Percentiles rank a stretch among this genome's conserved stretches.
phyloP scores from a whole-genome alignment of 352 stramenopile species.

The Phytophthora melonis region DNA sequence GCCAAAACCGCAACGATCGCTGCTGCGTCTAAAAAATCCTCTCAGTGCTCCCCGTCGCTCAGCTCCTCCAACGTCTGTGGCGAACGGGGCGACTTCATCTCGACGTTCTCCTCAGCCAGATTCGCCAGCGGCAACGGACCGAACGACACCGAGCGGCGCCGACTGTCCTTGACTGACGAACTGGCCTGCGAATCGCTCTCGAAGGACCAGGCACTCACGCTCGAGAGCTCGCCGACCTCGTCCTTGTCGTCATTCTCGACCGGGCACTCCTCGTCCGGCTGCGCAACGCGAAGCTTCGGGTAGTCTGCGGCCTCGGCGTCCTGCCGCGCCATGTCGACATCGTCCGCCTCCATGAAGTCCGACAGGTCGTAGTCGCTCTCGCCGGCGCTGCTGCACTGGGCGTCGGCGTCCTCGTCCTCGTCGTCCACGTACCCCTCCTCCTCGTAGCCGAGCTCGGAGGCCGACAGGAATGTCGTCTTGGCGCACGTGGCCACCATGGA shows the following conservation, averaged over 20 bases:
- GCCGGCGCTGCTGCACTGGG: slow-evolving; percentile 47
- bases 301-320: slow-evolving; percentile 8
- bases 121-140: slow-evolving; percentile 28
- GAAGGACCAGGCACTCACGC: slow-evolving; percentile 37
- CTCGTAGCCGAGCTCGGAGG: slow-evolving; percentile 24
- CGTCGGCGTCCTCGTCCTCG: slow-evolving; percentile 31
- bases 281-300: slow-evolving; percentile 27
- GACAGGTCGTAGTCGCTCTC: slow-evolving; percentile 52
- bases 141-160: slow-evolving; percentile 44
- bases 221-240: slow-evolving; percentile 24
- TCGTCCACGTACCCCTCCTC: slow-evolving; percentile 45
- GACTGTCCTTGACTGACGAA: slow-evolving; percentile 33
- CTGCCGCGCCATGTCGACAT: slow-evolving; percentile 29
- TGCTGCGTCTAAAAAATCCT: background rate
- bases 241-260: slow-evolving; percentile 24
- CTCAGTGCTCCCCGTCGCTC: slow-evolving; percentile 30
- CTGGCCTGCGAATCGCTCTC: slow-evolving; percentile 43
- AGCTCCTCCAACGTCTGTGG: slow-evolving; percentile 30
- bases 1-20: background rate
- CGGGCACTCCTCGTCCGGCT: slow-evolving; percentile 1
- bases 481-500: slow-evolving; percentile 57
- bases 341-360: slow-evolving; percentile 39
- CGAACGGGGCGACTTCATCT: slow-evolving; percentile 4
- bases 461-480: slow-evolving; percentile 41
- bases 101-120: slow-evolving; percentile 26